Evolutionary conservation across 2,329 filamentous ascomycete genomes (phyloP), one percentile per base, ranked within the genome.

Genomic region (Aspergillus intermedius): DNA sequence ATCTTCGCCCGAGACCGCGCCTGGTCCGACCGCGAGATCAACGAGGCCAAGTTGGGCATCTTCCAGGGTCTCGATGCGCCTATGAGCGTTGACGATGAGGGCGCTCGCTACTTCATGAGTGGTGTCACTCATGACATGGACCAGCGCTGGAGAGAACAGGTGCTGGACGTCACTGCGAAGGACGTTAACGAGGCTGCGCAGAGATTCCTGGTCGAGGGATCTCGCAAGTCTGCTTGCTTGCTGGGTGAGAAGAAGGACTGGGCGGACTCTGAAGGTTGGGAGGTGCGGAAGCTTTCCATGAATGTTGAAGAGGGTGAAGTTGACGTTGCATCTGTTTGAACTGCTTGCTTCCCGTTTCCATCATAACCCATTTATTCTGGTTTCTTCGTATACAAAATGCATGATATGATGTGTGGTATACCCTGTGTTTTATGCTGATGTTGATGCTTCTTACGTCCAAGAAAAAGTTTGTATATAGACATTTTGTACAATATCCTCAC

Each of bases 1-100:
- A 74, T 78, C 21, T 96, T 90, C 83, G 93, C 91, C 0, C 77
- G 83, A 9, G 85, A 95, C 57, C 86, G 86, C 60, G 69, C 82
- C 49, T 97, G 90, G 90, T 83, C 82, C 1, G 82, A 86, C 21
- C 82, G 85, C 34, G 91, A 98, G 64, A 76, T 98, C 2, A 91
- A 97, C 63, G 93, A 98, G 68, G 93, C 93, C 54, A 98, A 98
- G 73, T 81, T 98, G 35, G 89, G 87, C 23, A 86, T 95, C 10
- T 98, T 98, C 77, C 91, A 98, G 69, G 77, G 81, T 32, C 81
- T 96, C 8, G 93, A 98, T 68, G 91, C 91, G 9, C 93, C 93
- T 1, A 79, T 85, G 58, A 86, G 87, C 35, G 89, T 97, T 19
- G 93, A 87, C 65, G 78, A 87, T 45, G 91, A 97, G 67, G 93